Base-by-base conservation (phyloP, 108 stramenopile genomes). In the Nitzschia palea region DNA sequence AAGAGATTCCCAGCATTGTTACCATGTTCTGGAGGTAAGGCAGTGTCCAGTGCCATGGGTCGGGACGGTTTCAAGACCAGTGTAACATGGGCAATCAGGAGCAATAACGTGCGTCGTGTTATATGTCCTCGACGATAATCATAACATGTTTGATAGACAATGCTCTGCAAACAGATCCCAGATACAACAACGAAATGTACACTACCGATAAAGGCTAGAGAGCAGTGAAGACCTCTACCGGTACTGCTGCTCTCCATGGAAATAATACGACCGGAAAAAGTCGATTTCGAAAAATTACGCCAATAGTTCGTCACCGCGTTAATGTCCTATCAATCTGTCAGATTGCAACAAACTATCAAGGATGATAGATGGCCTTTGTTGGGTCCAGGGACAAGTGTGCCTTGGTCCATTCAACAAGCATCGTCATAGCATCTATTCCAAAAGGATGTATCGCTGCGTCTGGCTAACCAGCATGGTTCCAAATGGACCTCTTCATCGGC, bases 31-130 rank as follows among this genome's bases (percentile, higher is more conserved):
- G 37, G 8, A 18, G 70, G 70, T 32, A 68, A 68, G 8, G 82
- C 81, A 51, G 91, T 67, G 70, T 97, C 96, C 25, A 97, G 45
- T 5, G 93, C 93, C 1, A 94, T 5, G 3, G 43, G n/a, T 26
- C 3, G 51, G 10, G 4, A 3, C 8, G 14, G 37, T 14, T 40
- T 9, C 18, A 65, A 20, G 12, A 70, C 68, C n/a, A n/a, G n/a
- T 44, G 86, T 45, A 2, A 77, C 12, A 23, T 43, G 58, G 5
- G 62, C 45, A 6, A 70, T 15, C 3, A 44, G 45, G 29, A 86
- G 68, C 0, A 81, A 58, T 14, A 67, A 23, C 29, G n/a, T n/a
- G n/a, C n/a, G n/a, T n/a, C n/a, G n/a, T n/a, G n/a, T n/a, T 3
- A 85, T 85, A 60, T 66, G 75, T 4, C 1, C 5, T 2, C 80